phyloP scores from a whole-genome alignment of 2,329 filamentous ascomycete genomes.

The Hypocrella siamensis region DNA sequence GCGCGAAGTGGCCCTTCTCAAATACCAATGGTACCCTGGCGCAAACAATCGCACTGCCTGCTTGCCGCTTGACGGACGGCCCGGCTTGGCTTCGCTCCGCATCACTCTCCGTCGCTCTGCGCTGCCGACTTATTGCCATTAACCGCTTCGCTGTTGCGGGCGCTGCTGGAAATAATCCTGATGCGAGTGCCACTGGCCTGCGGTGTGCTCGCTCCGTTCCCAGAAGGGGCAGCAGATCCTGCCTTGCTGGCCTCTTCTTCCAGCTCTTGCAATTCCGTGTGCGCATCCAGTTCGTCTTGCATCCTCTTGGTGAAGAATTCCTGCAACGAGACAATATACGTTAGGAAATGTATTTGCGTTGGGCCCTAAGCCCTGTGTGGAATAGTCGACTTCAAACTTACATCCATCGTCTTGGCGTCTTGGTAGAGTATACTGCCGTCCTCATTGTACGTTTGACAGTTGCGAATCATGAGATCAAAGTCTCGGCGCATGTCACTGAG shows the following conservation, averaged over 20 bases:
- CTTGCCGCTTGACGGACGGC: too few relatives aligned
- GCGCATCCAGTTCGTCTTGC: slow-evolving; percentile 35
- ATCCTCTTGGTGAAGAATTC: slow-evolving; percentile 39
- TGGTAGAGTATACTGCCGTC: slow-evolving; percentile 83
- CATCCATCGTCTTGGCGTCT: slow-evolving; percentile 87
- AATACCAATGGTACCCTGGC: too few relatives aligned
- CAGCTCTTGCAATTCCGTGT: slow-evolving; percentile 39
- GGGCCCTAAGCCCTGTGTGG: background rate
- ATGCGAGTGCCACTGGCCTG: slow-evolving; percentile 49
- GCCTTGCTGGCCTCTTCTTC: slow-evolving; percentile 28
- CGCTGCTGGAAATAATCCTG: slow-evolving; percentile 42
- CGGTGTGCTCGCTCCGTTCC: slow-evolving; percentile 49
- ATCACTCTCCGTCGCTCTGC: slow-evolving; percentile 40
- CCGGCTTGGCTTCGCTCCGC: too few relatives aligned
- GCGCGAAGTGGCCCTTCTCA: too few relatives aligned
- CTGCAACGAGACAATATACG: slow-evolving; percentile 15
- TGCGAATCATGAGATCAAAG: slow-evolving; percentile 70
- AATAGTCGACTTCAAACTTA: slow-evolving; percentile 29
- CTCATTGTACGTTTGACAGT: slow-evolving; percentile 93
- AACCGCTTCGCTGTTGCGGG: slow-evolving; percentile 13
- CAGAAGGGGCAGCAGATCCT: slow-evolving; percentile 23
- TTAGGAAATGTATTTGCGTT: background rate
- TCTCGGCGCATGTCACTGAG: slow-evolving; percentile 70
- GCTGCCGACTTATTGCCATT: slow-evolving; percentile 23
- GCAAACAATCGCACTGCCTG: too few relatives aligned